Percentiles rank a stretch among this genome's conserved stretches.
phyloP scores from a whole-genome alignment of 768 basidiomycete species.

The Leccinum subgranulosum region DNA sequence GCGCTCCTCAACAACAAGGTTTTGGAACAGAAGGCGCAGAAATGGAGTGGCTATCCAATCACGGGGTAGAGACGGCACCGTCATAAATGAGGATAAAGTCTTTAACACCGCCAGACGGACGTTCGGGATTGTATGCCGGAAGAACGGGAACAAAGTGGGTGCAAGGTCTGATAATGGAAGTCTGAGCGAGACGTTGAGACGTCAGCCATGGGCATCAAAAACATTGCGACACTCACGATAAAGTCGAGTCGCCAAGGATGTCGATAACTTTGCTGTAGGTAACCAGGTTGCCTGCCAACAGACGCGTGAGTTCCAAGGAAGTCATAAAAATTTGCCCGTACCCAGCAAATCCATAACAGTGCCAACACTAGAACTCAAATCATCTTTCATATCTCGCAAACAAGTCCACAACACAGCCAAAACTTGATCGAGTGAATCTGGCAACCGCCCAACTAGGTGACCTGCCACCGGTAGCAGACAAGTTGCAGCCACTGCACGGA shows the following conservation, averaged over 20 bases:
- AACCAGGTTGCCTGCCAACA: conserved; percentile 69
- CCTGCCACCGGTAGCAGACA: conserved; percentile 87
- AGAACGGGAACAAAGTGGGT: conserved; percentile 90
- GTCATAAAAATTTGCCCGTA: conserved; percentile 31
- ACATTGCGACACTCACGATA: conserved; percentile 55
- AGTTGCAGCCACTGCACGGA: conserved; percentile 90
- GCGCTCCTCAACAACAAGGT: conserved; percentile 89
- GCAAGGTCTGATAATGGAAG: conserved; percentile 79
- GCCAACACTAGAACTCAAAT: conserved; percentile 93
- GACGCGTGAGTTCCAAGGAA: conserved; percentile 3
- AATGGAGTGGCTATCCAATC: conserved; percentile 81
- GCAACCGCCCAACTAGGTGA: conserved; percentile 72
- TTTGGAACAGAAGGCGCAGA: conserved; percentile 86
- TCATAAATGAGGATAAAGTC: conserved; percentile 84
- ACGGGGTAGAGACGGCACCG: conserved; percentile 64
- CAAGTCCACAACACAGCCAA: conserved; percentile 89
- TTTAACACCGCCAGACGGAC: conserved; percentile 93
- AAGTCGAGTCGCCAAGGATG: conserved; percentile 63
- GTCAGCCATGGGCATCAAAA: conserved; percentile 4
- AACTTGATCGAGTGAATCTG: conserved; percentile 67
- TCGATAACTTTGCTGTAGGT: conserved; percentile 74
- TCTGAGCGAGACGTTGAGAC: conserved; percentile 35
- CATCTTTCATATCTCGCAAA: conserved; percentile 90
- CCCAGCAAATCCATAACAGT: conserved; percentile 98
- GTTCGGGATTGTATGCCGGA: conserved; percentile 92